Base-by-base conservation (phyloP, 495 filamentous ascomycete species). In the Penicillium odoratum region DNA sequence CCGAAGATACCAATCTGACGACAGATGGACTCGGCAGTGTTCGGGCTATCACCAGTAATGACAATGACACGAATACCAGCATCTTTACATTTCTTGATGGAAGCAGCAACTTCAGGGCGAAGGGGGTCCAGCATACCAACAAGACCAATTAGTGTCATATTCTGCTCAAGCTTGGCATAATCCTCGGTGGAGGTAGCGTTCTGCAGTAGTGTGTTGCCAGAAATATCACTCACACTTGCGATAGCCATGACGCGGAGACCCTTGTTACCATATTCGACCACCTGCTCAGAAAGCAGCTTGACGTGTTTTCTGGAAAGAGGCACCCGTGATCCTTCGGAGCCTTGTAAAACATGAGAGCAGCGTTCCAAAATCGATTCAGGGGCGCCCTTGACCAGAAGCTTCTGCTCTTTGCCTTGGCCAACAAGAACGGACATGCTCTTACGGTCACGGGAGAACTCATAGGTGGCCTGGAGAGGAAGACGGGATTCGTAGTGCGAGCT, bases 381-480 rank as follows among this genome's bases (percentile, higher is more conserved):
- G 11, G 95, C 95, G 59, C 95, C 95, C 74, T 99, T 99, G 57
- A 98, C 94, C 26, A 99, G 84, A 13, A 99, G 86, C 68, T 87
- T 89, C 70, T 93, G 82, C 34, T 85, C 70, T 43, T 78, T 79
- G 47, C 79, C 83, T 45, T 82, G 76, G 52, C 88, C 85, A 48
- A 94, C 88, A 16, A 97, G 83, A 30, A 98, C 95, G 28, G 95
- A 99, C 95, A 99, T 99, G 69, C 95, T 98, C 82, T 99, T 99
- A 21, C 95, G 83, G 71, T 98, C 95, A 66, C 95, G 87, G 5
- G 95, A 98, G 74, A 99, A 99, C 69, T 99, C 95, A 60, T 93
- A 99, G 13, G 91, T 96, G 1, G 93, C 86, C 55, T 96, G 81
- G 53, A 87, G 84, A 33, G 85, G 84, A 48, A 84, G 81, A 63